Evolutionary conservation across 1,139 yeast genomes (phyloP), one percentile per base, ranked within the genome.

Genomic region (Lodderomyces beijingensis): DNA sequence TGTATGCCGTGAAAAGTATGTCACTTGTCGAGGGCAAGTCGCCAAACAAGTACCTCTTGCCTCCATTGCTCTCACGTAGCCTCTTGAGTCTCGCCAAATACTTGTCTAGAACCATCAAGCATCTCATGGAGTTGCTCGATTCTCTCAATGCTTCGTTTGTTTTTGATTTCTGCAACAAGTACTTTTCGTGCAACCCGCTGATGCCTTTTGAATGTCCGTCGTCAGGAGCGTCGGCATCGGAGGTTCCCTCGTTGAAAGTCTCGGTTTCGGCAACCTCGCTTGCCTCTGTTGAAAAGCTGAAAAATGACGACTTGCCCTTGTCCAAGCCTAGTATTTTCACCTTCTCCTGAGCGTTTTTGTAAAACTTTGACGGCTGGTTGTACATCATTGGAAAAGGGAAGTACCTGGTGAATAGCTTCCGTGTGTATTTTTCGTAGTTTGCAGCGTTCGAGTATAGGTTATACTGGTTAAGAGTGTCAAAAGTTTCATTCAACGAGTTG

Each of bases 311-410:
- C 17, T 48, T 55, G 21, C 52, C 57, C 4, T 53, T 41, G 4
- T 60, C 53, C 23, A 74, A 51, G 1, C 79, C 79, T 10, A 62
- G 44, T 11, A 52, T 29, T 34, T 55, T 37, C 40, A 62, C 62
- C 71, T 76, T 49, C 46, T 60, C 49, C 48, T 60, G 52, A 40
- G 91, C 88, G 12, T 52, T 44, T 22, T 62, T 51, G 46, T 74
- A 65, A 40, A 74, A 70, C 30, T 65, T 63, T 36, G 81, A 50
- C 0, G 95, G 88, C 26, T 84, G 79, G 40, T 78, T 79, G 54
- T 85, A 86, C 74, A 86, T 89, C 80, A 85, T 77, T 4, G 95
- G 95, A 57, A 86, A 86, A 3, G 91, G 86, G 22, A 85, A 60
- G 41, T 77, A 66, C 3, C 59, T 46, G 23, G 74, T 63, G 50